Evolutionary conservation across 805 yeast species (phyloP).

Genomic region (Priceomyces carsonii): DNA sequence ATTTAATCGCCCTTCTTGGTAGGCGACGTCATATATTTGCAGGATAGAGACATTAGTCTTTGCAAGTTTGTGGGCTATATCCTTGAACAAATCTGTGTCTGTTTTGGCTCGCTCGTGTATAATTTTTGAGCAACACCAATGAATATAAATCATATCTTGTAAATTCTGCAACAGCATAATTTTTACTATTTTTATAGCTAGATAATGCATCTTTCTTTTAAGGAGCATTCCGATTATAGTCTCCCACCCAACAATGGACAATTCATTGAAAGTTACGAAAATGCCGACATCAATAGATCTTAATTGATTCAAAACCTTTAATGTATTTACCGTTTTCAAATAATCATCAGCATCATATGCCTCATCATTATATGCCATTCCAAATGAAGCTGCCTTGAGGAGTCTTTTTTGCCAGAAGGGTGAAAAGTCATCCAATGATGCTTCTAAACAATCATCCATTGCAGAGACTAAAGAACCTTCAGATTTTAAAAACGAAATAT

Average conservation of each 20-base stretch:
- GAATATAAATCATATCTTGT: conserved; percentile 50
- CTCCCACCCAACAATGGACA: conserved; percentile 52
- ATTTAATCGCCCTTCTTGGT: conserved; percentile 75
- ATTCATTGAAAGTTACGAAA: conserved; percentile 62
- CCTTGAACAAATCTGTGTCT: conserved; percentile 59
- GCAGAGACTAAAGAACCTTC: conserved; percentile 55
- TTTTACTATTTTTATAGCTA: conserved; percentile 63
- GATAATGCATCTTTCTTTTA: conserved; percentile 56
- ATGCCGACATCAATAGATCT: conserved; percentile 67
- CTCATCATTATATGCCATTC: conserved; percentile 60
- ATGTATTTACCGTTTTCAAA: conserved; percentile 57
- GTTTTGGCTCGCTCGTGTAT: conserved; percentile 49
- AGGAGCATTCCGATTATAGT: conserved; percentile 57
- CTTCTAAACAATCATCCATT: conserved; percentile 67
- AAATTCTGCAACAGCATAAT: conserved; percentile 44
- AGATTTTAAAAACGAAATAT: conserved; percentile 52
- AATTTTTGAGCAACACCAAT: conserved; percentile 82
- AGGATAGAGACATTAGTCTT: conserved; percentile 45
- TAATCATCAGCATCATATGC: conserved; percentile 60
- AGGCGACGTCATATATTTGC: conserved; percentile 62
- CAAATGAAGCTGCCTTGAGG: conserved; percentile 81
- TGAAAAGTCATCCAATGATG: conserved; percentile 77
- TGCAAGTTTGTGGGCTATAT: conserved; percentile 49
- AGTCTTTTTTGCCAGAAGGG: conserved; percentile 78
- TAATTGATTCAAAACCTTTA: conserved; percentile 71